Evolutionary conservation across 2,329 filamentous ascomycete genomes (phyloP), one percentile per base, ranked within the genome.

Genomic region (Aureobasidium mangrovei): DNA sequence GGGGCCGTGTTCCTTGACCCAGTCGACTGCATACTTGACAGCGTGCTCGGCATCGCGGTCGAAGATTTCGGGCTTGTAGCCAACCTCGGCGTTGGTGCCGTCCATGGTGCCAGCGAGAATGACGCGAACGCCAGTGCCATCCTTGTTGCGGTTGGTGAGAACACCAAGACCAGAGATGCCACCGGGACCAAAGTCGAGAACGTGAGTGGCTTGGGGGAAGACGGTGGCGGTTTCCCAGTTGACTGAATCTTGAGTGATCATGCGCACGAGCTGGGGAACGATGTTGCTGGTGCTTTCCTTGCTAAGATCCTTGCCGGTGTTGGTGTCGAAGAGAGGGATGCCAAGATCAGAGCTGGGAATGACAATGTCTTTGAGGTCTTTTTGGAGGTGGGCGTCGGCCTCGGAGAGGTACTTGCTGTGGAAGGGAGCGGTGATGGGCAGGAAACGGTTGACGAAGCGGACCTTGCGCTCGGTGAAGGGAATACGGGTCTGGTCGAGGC

Each of bases 1-100:
- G n/a, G 94, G 93, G 7, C 91, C 91, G 67, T 93, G 91, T 69
- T 96, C 91, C 72, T 94, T 94, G 56, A 98, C 90, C 94, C 94
- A 98, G 71, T 98, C 89, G 31, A 90, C 85, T 46, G 93, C 91
- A 68, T 90, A 97, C 70, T 91, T 93, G 65, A 98, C 86, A 4
- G 93, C 91, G 65, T 96, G 83, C 67, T 96, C 88, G 65, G 91
- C 89, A 67, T 98, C 93, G 55, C 93, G 86, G 68, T 98, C 91
- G 64, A 98, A 98, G 49, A 98, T 79, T 73, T 98, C 93, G 2
- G 91, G 86, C 78, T 98, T 98, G 78, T 96, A 98, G 54, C 93
- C 93, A 58, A 98, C 86, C 70, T 97, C 93, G 32, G 80, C 78
- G 57, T 94, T 86, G 24, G 90, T 90, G 49, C 91, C 91, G 64